Evolutionary conservation across 2,329 filamentous ascomycete species (phyloP), one percentile per base, ranked within the genome.

Genomic region (Fusarium clavum): DNA sequence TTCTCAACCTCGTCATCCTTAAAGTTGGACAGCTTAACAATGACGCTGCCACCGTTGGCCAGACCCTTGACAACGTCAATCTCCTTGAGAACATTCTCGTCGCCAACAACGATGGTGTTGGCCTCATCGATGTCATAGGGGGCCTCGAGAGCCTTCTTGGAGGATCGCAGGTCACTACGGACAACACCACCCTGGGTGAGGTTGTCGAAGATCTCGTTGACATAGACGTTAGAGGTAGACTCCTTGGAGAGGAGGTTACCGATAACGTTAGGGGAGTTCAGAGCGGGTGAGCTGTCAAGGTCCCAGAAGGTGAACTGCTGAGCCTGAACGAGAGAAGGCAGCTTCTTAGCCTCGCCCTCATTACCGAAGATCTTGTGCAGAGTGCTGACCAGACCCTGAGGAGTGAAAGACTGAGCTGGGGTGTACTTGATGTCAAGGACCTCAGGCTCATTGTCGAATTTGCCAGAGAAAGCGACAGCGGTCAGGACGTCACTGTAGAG

Each of bases 261-360:
- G 29, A 91, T 77, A 40, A 84, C 87, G 24, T 87, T 81, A 13
- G 94, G 91, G 2, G 93, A 90, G 63, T 84, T 84, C 54, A 86
- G 85, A 54, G 91, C 87, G 2, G 84, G 81, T 29, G 94, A 94
- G 79, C 90, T 87, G 77, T 97, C 95, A 43, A 92, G 79, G 73
- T 98, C 93, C 94, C 94, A 98, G 87, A 99, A 98, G 14, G 91
- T 91, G 83, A 96, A 98, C 81, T 98, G 92, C 79, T 93, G 87
- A 22, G 90, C 89, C 71, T 88, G 84, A 57, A 90, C 80, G 48
- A 85, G 79, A n/a, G 67, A 84, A 61, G 73, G 79, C 65, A 77
- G 78, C 60, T 79, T 75, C 60, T 81, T 81, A 25, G 80, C 77
- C 51, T 82, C 80, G 56, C 81, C 87, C 73, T 91, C 91, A 73